These are phyloP conservation scores for Beauveria australis DNA, from an alignment of 2,329 filamentous ascomycete genomes.

Conservation along the genomic window DNA sequence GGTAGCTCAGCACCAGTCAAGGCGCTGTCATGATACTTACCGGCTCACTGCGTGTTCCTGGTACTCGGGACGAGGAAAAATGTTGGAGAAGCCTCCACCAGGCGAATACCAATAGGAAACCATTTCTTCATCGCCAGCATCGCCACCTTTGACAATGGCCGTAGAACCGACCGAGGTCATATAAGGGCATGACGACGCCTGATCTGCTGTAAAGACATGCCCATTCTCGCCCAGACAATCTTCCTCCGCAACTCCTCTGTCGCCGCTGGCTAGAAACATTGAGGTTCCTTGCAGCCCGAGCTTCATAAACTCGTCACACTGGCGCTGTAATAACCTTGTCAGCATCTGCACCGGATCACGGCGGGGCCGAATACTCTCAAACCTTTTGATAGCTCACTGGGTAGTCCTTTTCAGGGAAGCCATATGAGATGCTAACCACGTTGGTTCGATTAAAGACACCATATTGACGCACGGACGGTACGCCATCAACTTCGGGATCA, in stretches of 20 bases:
- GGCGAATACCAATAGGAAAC: conserved; percentile 36
- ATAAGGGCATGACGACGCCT: conserved; percentile 32
- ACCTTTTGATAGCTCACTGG: conserved; percentile 34
- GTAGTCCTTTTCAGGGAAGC: conserved; percentile 37
- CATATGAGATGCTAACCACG: conserved; percentile 37
- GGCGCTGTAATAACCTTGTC: conserved; percentile 19
- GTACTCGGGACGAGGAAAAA: conserved; percentile 38
- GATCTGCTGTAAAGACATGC: conserved; percentile 26
- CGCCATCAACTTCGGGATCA: conserved; percentile 35
- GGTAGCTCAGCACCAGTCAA: no score
- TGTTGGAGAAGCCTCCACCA: conserved; percentile 21
- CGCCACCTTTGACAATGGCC: conserved; percentile 31
- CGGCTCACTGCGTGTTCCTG: conserved; percentile 31
- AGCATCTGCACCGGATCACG: neutral
- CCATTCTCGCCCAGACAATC: conserved; percentile 11
- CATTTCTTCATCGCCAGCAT: conserved; percentile 36
- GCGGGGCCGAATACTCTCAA: neutral
- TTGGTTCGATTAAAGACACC: conserved; percentile 15
- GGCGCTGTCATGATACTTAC: conserved; percentile 16
- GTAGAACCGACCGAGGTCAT: conserved; percentile 43
- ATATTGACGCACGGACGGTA: conserved; percentile 30
- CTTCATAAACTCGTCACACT: conserved; percentile 37
- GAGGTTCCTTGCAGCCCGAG: conserved; percentile 35
- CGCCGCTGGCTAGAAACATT: conserved; percentile 32
- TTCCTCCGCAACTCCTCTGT: conserved; percentile 27